Conservation (phyloP, 345 rosid genomes). For the Adansonia digitata region DNA sequence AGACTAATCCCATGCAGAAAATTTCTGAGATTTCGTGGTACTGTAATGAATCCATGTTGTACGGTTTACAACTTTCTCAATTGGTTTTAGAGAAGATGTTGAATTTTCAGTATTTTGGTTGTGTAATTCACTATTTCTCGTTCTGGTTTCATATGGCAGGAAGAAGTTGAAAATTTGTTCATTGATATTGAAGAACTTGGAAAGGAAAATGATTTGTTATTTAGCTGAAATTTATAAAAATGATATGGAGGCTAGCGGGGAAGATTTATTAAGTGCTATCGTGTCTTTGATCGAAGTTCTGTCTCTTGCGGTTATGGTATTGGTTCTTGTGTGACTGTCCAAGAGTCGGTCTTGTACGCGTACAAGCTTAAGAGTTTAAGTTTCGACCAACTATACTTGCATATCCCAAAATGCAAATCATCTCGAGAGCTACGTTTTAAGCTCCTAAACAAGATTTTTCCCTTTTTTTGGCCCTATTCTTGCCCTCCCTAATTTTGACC, state of each 20-base stretch:
- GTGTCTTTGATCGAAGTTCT: conserved; percentile 79
- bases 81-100: not conserved
- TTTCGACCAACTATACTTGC: too few species aligned
- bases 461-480: conserved; percentile 83
- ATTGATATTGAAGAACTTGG: not conserved
- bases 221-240: conserved; percentile 13
- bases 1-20: too few species aligned
- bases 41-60: not conserved
- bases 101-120: not conserved
- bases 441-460: conserved; percentile 87
- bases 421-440: conserved; percentile 69
- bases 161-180: not conserved
- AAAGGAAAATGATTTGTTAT: conserved; percentile 23
- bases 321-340: too few species aligned
- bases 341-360: too few species aligned
- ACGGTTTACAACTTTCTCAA: not conserved
- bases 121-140: not conserved
- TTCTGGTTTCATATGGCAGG: conserved; percentile 15
- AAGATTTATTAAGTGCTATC: conserved; percentile 46
- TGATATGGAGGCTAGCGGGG: conserved; percentile 28
- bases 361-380: too few species aligned
- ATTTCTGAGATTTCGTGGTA: not conserved
- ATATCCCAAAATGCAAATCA: conserved; percentile 50
- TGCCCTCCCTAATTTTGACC: conserved; percentile 87
- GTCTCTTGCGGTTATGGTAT: conserved; percentile 61